Evolutionary conservation across 2,329 filamentous ascomycete genomes (phyloP), one percentile per base, ranked within the genome.

Genomic region (Claviceps lovelessii): DNA sequence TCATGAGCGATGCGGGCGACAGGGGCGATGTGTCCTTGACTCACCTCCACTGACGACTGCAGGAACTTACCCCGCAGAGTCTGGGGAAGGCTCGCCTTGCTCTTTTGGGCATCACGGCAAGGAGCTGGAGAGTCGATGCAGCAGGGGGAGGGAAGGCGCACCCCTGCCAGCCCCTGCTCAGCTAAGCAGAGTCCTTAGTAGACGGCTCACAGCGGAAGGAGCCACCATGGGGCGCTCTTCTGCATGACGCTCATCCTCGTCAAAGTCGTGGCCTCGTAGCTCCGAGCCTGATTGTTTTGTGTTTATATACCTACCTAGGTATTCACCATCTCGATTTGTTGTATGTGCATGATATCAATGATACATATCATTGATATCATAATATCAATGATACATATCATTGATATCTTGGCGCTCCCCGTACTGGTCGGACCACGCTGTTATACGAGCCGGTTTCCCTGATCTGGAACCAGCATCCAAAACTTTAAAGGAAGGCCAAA

Each of bases 41-140:
- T 19, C 41, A 1, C n/a, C 19, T 19, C 17, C 8, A 19, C 5
- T 19, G n/a, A 31, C 17, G 33, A 53, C 33, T 46, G 54, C 49
- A 55, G 49, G 44, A 49, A 49, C 49, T 52, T 52, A 23, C 53
- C 52, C 55, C 52, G 52, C 52, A 42, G 39, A 54, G 41, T 54
- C 55, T 47, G 55, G 55, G 55, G 55, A 56, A 56, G 39, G 50
- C 47, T 57, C 56, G 56, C 53, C 31, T 57, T 57, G 39, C 56
- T 53, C 29, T 17, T 53, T 57, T 35, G 48, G 53, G 56, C 55
- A 57, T 53, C 45, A 57, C 56, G 53, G 51, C 31, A 42, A 51
- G 44, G 33, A 51, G 41, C 41, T 48, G 44, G 41, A 28, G 17
- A 35, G 44, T 11, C 19, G 49, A 49, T 39, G 47, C 35, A 15